Conservation (phyloP, 257 asterid species). For the Fraxinus quadrangulata region DNA sequence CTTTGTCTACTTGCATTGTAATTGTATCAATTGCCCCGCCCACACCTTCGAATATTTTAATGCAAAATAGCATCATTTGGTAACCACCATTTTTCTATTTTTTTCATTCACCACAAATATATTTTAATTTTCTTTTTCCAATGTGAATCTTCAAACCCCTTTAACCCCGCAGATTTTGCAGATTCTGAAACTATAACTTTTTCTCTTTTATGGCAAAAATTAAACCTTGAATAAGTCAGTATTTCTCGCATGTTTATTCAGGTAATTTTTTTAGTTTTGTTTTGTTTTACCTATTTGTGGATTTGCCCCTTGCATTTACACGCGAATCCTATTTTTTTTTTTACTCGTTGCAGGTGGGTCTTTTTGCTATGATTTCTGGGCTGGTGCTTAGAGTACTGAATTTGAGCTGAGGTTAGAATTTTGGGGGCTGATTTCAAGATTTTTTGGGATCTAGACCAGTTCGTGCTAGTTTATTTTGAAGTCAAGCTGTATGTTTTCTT, state of each 20-base stretch:
- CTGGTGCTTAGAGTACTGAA: slow-evolving; percentile 27
- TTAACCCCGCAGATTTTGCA: slow-evolving; percentile 18
- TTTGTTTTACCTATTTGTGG: not conserved
- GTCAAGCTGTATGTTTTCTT: slow-evolving; percentile 5
- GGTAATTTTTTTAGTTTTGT: not conserved
- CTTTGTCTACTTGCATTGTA: not conserved
- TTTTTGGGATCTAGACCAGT: slow-evolving; percentile 30
- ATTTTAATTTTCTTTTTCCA: slow-evolving; percentile 17
- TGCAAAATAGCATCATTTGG: not conserved
- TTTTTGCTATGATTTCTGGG: not conserved
- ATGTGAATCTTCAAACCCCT: slow-evolving; percentile 21
- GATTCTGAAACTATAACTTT: slow-evolving; percentile 20
- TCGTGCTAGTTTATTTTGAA: slow-evolving; percentile 23
- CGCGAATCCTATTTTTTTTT: slow-evolving; percentile 27
- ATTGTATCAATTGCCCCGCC: not conserved
- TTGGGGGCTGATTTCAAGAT: slow-evolving; percentile 27
- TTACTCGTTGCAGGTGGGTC: slow-evolving; percentile 32
- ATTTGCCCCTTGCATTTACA: slow-evolving; percentile 22
- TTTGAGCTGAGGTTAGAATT: slow-evolving; percentile 37
- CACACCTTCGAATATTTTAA: not conserved
- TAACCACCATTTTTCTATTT: not conserved
- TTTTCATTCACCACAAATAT: slow-evolving; percentile 22
- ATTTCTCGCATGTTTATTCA: slow-evolving; percentile 17
- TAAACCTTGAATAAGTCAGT: slow-evolving; percentile 10
- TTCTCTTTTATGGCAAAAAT: slow-evolving; percentile 2